Evolutionary conservation across 1,139 yeast genomes (phyloP).

Genomic region (Casaregolazyma suthepensis): DNA sequence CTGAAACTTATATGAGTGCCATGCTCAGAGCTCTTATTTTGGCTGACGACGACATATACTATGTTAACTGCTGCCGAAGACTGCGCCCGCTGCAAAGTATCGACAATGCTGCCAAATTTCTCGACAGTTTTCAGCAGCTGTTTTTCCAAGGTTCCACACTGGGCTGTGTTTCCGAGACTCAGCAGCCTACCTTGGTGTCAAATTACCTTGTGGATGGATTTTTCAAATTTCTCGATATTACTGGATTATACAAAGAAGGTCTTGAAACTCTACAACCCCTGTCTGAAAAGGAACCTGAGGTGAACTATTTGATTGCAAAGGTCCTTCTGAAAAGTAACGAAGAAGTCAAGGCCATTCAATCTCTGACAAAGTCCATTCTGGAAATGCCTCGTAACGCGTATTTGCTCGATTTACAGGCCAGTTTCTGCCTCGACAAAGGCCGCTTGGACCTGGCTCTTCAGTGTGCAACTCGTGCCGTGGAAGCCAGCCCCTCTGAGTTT

Average conservation of each 20-base stretch:
- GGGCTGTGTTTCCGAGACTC: slow-evolving; percentile 61
- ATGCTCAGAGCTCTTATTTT: slow-evolving; percentile 67
- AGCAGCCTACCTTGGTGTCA: slow-evolving; percentile 60
- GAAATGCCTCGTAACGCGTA: slow-evolving; percentile 58
- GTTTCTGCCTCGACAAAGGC: slow-evolving; percentile 60
- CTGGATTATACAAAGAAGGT: slow-evolving; percentile 59
- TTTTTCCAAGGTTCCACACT: slow-evolving; percentile 57
- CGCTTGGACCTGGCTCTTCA: slow-evolving; percentile 68
- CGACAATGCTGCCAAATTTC: slow-evolving; percentile 43
- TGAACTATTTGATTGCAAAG: slow-evolving; percentile 55
- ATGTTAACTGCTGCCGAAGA: slow-evolving; percentile 55
- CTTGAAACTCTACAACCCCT: slow-evolving; percentile 45
- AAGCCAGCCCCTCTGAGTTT: slow-evolving; percentile 80
- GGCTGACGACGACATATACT: slow-evolving; percentile 60
- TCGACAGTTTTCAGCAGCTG: slow-evolving; percentile 54
- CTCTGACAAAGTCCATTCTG: slow-evolving; percentile 56
- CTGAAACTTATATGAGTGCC: slow-evolving; percentile 71
- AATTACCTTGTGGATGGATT: slow-evolving; percentile 78
- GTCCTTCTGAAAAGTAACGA: slow-evolving; percentile 59
- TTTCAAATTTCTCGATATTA: slow-evolving; percentile 53
- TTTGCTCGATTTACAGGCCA: slow-evolving; percentile 55
- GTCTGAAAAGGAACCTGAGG: slow-evolving; percentile 41
- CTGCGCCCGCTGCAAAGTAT: slow-evolving; percentile 51
- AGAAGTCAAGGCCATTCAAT: slow-evolving; percentile 70
- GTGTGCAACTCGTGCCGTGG: slow-evolving; percentile 68